Percentiles rank a stretch among this genome's conserved stretches.
Conservation (phyloP, 2,329 filamentous ascomycete species). For the Scedosporium aurantiacum region DNA sequence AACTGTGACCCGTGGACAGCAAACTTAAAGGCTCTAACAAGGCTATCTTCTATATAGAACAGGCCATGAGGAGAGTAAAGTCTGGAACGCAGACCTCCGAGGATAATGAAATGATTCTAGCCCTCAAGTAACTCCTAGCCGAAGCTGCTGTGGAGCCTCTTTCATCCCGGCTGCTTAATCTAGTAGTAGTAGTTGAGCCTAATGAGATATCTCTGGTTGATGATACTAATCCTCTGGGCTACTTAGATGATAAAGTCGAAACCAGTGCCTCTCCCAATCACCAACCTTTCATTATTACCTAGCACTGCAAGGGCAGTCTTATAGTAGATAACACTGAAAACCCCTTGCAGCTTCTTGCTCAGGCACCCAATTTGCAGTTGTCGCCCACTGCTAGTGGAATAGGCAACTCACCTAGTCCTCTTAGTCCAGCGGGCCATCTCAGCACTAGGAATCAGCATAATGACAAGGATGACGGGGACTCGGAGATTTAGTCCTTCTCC, state of each 20-base stretch:
- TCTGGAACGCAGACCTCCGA: slow-evolving; percentile 31
- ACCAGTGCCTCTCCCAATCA: slow-evolving; percentile 17
- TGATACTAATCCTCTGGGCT: slow-evolving; percentile 19
- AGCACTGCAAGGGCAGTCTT: slow-evolving; percentile 35
- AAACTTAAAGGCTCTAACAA: slow-evolving; percentile 66
- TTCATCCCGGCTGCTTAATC: neutral
- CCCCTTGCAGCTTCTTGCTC: slow-evolving; percentile 59
- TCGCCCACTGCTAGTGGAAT: slow-evolving; percentile 21
- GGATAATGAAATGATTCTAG: slow-evolving; percentile 33
- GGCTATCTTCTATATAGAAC: slow-evolving; percentile 62
- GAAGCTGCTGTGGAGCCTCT: slow-evolving; percentile 13
- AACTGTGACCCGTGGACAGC: slow-evolving; percentile 32
- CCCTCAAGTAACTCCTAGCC: slow-evolving; percentile 29
- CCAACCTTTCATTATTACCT: slow-evolving; percentile 14
- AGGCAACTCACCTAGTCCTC: neutral
- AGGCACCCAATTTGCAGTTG: slow-evolving; percentile 57
- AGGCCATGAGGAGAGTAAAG: slow-evolving; percentile 49
- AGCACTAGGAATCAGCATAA: slow-evolving; percentile 10
- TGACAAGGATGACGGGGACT: slow-evolving; percentile 24
- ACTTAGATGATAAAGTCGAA: slow-evolving; percentile 21
- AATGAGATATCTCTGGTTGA: slow-evolving; percentile 14
- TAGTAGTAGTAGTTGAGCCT: neutral
- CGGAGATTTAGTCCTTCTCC: slow-evolving; percentile 53
- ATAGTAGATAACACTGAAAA: slow-evolving; percentile 65
- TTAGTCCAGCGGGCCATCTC: neutral